Evolutionary conservation across 78 protist genomes (phyloP), one percentile per base, ranked within the genome.

Genomic region (Dictyostelium citrinum): DNA sequence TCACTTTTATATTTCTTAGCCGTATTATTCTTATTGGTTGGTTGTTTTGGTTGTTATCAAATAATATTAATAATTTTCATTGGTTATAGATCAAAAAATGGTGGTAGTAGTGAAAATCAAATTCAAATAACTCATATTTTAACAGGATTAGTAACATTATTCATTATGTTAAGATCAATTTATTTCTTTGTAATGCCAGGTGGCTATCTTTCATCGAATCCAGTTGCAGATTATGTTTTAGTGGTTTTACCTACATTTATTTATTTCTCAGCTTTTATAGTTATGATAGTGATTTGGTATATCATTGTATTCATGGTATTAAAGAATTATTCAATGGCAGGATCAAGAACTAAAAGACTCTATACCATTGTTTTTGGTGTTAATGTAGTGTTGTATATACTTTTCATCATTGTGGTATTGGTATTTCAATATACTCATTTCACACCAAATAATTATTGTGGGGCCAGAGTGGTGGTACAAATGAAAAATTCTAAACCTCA

Each of bases 151-250:
- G 60, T 43, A 41, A 75, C 81, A 41, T 3, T 75, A 5, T 75
- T 75, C 10, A 75, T 75, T 8, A 39, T 75, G 16, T 7, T 75
- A 2, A 17, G 81, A 10, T 41, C 61, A 1, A 75, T 75, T 11
- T 75, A 75, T 41, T 75, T 75, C 60, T 75, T 75, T 75, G 43
- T 75, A 3, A 22, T 88, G 16, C 93, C 85, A 64, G 35, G 45
- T 67, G 85, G 86, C 9, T 61, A 45, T n/a, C 81, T 88, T 1
- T 37, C 46, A 17, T 9, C 64, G 1, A 77, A 31, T 22, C 55
- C 60, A 5, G 85, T 88, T 31, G 46, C 61, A 6, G 90, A 71
- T 35, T 83, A 83, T 83, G 16, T 83, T 22, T 71, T 83, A 14
- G 80, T 71, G 4, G 81, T 83, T 0, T 41, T 72, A n/a, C 88